A percentile compares a stretch with the other conserved stretches of the same genome.
phyloP scores from a whole-genome alignment of 2,329 filamentous ascomycete species.

The Chrysosporium queenslandicum region DNA sequence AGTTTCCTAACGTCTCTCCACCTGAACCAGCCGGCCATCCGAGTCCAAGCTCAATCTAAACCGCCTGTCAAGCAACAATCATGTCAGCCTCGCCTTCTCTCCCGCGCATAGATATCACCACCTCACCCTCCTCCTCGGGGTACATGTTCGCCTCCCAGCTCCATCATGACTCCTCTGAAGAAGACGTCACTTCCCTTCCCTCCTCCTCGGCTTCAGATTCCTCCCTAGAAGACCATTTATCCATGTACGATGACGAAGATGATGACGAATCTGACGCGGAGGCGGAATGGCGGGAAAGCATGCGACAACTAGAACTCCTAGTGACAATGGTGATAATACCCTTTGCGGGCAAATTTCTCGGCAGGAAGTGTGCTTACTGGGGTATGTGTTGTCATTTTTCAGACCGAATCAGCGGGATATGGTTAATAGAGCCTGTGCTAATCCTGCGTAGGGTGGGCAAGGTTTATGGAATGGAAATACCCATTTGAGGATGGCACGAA shows the following conservation, averaged over 20 bases:
- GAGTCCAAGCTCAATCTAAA: too few species aligned
- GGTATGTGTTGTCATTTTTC: conserved; percentile 45
- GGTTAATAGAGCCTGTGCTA: neutral
- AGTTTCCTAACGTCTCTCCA: neutral
- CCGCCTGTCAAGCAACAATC: too few species aligned
- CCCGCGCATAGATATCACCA: conserved; percentile 20
- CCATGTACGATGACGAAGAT: conserved; percentile 45
- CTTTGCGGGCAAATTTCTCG: conserved; percentile 89
- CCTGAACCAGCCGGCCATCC: too few species aligned
- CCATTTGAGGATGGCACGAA: conserved; percentile 54
- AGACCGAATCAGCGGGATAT: neutral
- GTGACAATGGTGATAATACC: conserved; percentile 91
- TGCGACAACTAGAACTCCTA: conserved; percentile 87
- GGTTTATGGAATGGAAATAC: conserved; percentile 92
- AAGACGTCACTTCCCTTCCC: conserved; percentile 37
- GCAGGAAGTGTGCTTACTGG: conserved; percentile 91
- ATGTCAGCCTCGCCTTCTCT: conserved; percentile 27
- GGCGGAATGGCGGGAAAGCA: conserved; percentile 83
- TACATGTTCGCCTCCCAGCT: conserved; percentile 32
- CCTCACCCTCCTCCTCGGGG: conserved; percentile 31
- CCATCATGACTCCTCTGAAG: conserved; percentile 25
- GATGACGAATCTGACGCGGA: conserved; percentile 71
- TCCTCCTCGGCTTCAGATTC: conserved; percentile 33
- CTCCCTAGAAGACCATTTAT: conserved; percentile 42
- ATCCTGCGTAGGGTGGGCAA: conserved; percentile 61